These are phyloP conservation scores for Cichorium intybus DNA, from an alignment of 140 eudicot genomes.

Conservation along the genomic window DNA sequence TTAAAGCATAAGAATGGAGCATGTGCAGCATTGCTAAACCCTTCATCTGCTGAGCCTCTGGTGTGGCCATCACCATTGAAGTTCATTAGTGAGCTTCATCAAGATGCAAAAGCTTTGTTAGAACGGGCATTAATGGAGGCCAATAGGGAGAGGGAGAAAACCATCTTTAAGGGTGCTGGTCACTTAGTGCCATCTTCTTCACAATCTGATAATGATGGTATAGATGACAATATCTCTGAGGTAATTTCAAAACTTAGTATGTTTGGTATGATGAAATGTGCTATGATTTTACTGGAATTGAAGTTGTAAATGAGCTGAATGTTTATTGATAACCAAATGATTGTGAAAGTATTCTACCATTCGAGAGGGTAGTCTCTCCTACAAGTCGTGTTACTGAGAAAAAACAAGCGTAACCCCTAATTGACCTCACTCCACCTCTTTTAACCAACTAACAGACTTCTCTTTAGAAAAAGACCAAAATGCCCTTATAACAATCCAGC, in stretches of 20 bases:
- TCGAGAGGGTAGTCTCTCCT: no score
- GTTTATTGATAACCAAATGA: no score
- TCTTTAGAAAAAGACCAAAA: no score
- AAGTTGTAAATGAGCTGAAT: no score
- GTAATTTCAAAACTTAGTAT: conserved; percentile 26
- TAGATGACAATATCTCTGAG: conserved; percentile 71
- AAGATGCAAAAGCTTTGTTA: conserved; percentile 73
- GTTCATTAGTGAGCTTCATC: conserved; percentile 86
- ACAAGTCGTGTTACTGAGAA: no score
- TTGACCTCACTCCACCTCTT: no score
- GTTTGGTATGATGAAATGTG: conserved; percentile 12
- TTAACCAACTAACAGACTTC: no score
- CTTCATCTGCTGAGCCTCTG: conserved; percentile 85
- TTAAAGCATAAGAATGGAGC: conserved; percentile 60
- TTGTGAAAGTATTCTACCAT: no score
- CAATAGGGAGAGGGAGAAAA: conserved; percentile 70
- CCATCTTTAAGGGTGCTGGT: conserved; percentile 59
- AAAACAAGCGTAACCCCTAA: no score
- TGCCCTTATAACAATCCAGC: no score
- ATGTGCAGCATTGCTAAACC: conserved; percentile 88
- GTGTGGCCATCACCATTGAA: conserved; percentile 96
- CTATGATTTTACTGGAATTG: no score
- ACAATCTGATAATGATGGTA: conserved; percentile 43
- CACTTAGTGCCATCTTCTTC: conserved; percentile 59
- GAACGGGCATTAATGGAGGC: conserved; percentile 88